phyloP scores from a whole-genome alignment of 352 stramenopile genomes.

The Globisporangium spinosum region DNA sequence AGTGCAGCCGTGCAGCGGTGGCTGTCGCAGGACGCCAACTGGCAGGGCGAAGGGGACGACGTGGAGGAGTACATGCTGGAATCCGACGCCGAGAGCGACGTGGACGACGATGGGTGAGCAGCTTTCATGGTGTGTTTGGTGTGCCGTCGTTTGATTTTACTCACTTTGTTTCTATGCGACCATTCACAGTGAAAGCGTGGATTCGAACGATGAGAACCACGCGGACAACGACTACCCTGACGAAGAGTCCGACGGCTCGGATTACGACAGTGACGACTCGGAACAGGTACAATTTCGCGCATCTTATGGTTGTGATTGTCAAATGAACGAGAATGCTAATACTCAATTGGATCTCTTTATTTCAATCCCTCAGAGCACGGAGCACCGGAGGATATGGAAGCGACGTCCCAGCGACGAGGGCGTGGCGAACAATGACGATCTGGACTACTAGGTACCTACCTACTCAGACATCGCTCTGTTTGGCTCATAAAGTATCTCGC shows the following conservation, averaged over 20 bases:
- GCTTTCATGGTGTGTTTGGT: conserved; percentile 29
- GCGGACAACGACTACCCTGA: conserved; percentile 81
- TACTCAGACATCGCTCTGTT: background rate
- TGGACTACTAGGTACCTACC: conserved; percentile 8
- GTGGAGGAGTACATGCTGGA: conserved; percentile 80
- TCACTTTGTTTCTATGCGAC: background rate
- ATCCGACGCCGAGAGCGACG: conserved; percentile 67
- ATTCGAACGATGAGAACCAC: conserved; percentile 84
- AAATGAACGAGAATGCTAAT: background rate
- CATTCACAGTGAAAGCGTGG: conserved; percentile 56
- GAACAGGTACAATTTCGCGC: conserved; percentile 25
- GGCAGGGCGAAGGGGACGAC: conserved; percentile 37
- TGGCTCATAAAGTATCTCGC: background rate
- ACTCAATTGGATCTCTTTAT: background rate
- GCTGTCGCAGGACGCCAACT: conserved; percentile 58
- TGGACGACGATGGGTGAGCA: conserved; percentile 59
- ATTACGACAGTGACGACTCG: conserved; percentile 36
- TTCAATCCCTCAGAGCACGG: conserved; percentile 10
- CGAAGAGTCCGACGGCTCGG: conserved; percentile 51
- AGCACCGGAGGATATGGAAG: conserved; percentile 17
- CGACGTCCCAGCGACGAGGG: conserved; percentile 17
- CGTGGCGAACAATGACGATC: conserved; percentile 12
- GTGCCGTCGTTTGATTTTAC: conserved; percentile 8
- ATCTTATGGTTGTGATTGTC: background rate
- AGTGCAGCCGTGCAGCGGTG: conserved; percentile 77